Base-by-base conservation (phyloP, 306 rosid species). In the Pterocarpus santalinus region DNA sequence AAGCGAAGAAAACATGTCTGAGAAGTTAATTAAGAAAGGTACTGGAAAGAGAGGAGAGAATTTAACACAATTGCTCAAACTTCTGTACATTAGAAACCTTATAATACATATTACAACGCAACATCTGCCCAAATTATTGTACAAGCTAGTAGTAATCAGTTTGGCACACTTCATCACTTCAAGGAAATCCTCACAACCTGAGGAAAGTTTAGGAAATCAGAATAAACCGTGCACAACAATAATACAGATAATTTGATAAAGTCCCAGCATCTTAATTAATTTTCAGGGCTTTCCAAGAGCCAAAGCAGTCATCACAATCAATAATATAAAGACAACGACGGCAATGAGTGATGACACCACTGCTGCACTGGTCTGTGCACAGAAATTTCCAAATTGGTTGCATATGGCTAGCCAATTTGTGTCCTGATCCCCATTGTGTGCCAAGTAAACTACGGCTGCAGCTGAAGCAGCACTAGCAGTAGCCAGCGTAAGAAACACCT, bases 351-450 rank as follows among this genome's bases (percentile, higher is more conserved):
- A 73, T 1, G 94, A 85, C n/a, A 95, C 91, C 35, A 95, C 98
- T 0, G 98, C 95, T 12, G 87, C 88, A 65, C 99, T 91, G 13
- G 89, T 81, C 4, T 55, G 28, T 67, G 88, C 90, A 69, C 99
- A 93, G 64, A 95, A 95, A 77, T 86, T 89, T 8, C 85, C 90
- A 76, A 90, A 95, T 78, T 93, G 98, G 68, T 91, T 83, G 86
- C 98, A 91, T 11, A 95, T 91, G 8, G 99, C 96, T 0, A 93
- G 64, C 99, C 99, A 95, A 32, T 93, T 95, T 3, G 99, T 66
- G 81, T 75, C 89, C 22, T 91, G 73, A 56, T 93, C 89, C 2
- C 99, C 99, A 30, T 88, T 90, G 88, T 93, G 98, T 34, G 96
- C 98, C 65, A 95, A 81, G 86, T 90, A 95, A 17, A 93, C 98